Conservation (phyloP, 2,329 filamentous ascomycete species). For the Xylariomycetidae sp. region DNA sequence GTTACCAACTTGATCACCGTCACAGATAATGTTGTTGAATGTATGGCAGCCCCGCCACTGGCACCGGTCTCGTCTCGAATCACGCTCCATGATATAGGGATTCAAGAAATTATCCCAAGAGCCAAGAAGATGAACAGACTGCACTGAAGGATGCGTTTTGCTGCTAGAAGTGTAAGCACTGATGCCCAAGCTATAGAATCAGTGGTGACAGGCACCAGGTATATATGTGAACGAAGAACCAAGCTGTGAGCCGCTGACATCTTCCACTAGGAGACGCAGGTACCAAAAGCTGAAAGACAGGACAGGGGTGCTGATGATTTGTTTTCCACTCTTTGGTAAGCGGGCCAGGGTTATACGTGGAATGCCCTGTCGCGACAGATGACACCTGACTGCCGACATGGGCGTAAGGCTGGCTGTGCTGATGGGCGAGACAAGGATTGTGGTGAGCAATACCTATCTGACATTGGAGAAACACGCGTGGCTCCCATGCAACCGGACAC, state of each 20-base stretch:
- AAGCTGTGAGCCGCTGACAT: too few relatives aligned
- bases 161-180: conserved; percentile 35
- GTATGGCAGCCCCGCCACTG: conserved; percentile 86
- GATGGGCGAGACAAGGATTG: too few relatives aligned
- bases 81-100: conserved; percentile 75
- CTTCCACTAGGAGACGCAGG: conserved; percentile 13
- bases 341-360: too few relatives aligned
- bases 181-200: conserved; percentile 13
- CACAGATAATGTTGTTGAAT: conserved; percentile 80
- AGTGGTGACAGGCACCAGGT: too few relatives aligned
- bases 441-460: too few relatives aligned
- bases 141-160: conserved; percentile 55
- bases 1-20: conserved; percentile 56
- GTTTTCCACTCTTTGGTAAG: too few relatives aligned
- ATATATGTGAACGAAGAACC: too few relatives aligned
- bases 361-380: too few relatives aligned
- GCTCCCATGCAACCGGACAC: too few relatives aligned
- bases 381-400: too few relatives aligned
- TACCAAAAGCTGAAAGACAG: conserved; percentile 4
- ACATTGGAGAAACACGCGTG: too few relatives aligned
- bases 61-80: conserved; percentile 66
- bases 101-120: conserved; percentile 93
- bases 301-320: conserved; percentile 15
- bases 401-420: too few relatives aligned
- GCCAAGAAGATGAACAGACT: conserved; percentile 75